These are phyloP conservation scores for Geoglossum cookeanum DNA, from an alignment of 2,329 filamentous ascomycete species.

Conservation along the genomic window DNA sequence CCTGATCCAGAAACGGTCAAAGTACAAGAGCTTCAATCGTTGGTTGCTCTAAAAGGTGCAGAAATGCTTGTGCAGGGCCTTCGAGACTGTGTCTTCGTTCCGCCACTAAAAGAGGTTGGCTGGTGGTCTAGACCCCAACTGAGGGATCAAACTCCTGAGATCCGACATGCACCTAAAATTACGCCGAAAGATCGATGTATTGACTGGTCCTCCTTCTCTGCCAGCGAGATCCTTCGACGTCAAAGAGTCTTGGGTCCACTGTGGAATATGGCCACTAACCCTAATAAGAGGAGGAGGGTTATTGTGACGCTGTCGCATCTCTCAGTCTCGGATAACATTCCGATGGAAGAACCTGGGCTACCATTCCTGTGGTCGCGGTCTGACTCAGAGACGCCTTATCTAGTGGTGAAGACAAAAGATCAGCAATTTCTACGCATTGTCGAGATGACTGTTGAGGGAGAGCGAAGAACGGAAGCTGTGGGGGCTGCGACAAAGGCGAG, in stretches of 20 bases:
- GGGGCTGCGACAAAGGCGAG: not conserved
- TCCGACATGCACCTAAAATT: constrained; percentile 53
- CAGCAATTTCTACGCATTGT: not conserved
- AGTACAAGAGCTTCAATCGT: constrained; percentile 28
- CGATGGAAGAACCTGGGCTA: not conserved
- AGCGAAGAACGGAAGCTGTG: not conserved
- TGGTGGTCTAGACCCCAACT: constrained; percentile 13
- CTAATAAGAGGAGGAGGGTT: constrained; percentile 2
- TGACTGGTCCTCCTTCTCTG: constrained; percentile 35
- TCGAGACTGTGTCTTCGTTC: constrained; percentile 41
- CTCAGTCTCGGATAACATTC: not conserved
- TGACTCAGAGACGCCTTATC: not conserved
- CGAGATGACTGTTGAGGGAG: not conserved
- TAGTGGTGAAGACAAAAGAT: not conserved
- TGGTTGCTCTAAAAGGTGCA: constrained; percentile 46
- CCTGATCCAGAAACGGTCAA: constrained; percentile 28
- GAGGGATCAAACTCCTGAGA: constrained; percentile 11
- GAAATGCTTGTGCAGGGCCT: constrained; percentile 51
- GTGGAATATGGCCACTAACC: constrained; percentile 34
- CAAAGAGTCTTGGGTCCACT: constrained; percentile 43
- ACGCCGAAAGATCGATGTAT: constrained; percentile 42
- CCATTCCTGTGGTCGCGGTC: not conserved
- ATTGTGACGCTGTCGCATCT: not conserved
- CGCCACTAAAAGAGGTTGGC: constrained; percentile 29
- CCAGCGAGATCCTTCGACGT: constrained; percentile 34